phyloP scores from a whole-genome alignment of 768 basidiomycete species.

The Boletus sp. region DNA sequence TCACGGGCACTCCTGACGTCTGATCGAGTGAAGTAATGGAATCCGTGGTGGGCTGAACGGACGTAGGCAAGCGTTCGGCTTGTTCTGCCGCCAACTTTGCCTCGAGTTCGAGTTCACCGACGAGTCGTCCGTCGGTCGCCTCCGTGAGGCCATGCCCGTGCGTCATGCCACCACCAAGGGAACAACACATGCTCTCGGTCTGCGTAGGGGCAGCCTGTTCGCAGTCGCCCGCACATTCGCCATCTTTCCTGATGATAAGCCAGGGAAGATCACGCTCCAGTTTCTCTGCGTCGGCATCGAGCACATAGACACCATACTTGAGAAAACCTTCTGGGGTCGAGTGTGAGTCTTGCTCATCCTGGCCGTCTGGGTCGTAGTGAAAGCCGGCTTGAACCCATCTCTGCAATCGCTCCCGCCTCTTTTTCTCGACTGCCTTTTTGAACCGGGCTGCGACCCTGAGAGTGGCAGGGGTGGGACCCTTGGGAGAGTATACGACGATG shows the following conservation, averaged over 20 bases:
- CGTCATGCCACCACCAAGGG: background rate
- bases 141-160: slow-evolving; percentile 31
- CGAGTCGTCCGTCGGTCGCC: slow-evolving; percentile 29
- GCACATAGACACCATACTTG: slow-evolving; percentile 31
- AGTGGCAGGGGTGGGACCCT: slow-evolving; percentile 53
- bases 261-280: slow-evolving; percentile 30
- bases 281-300: slow-evolving; percentile 28
- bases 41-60: background rate
- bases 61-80: background rate
- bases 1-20: background rate
- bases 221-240: slow-evolving; percentile 23
- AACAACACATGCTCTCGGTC: background rate
- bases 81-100: slow-evolving; percentile 10
- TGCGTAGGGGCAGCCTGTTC: slow-evolving; percentile 3
- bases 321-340: slow-evolving; percentile 28
- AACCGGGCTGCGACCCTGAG: slow-evolving; percentile 64
- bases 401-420: slow-evolving; percentile 48
- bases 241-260: slow-evolving; percentile 30
- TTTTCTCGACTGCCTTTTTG: slow-evolving; percentile 57
- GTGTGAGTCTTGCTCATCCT: slow-evolving; percentile 20
- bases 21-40: background rate
- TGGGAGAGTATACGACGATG: slow-evolving; percentile 83
- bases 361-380: slow-evolving; percentile 1
- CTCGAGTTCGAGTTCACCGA: slow-evolving; percentile 25
- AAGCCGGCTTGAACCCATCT: slow-evolving; percentile 20